Base-by-base conservation (phyloP, 2,329 filamentous ascomycete species). In the Trichocomaceae sp. region DNA sequence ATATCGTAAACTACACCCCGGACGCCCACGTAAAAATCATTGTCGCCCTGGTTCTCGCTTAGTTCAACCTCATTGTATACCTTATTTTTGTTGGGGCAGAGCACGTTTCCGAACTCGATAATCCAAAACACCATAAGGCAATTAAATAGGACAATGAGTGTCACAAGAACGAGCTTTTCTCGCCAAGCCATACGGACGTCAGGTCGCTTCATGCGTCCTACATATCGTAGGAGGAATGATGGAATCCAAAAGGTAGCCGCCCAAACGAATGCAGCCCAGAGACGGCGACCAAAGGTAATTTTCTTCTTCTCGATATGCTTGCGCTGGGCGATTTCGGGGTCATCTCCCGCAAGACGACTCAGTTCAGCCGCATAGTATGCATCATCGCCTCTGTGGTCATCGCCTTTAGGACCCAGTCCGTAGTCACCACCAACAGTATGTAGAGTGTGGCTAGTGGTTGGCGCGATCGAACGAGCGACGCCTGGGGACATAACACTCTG, bases 141-240 rank as follows among this genome's bases (percentile, higher is more conserved):
- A 72, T 99, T 99, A 61, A 95, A 73, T 12, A 99, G 64, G 29
- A 88, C 68, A 62, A 99, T 97, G 51, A 96, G 64, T 56, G 88
- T 77, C 47, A 91, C 84, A 10, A 99, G 77, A 0, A 93, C 86
- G 10, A 99, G 50, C 73, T 99, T 99, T 67, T 99, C 93, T 71
- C 93, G 83, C 93, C 93, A 99, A 0, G 93, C 93, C 83, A 96
- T 88, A 23, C 93, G 88, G 8, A 99, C 90, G 73, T 99, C 93
- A 1, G 91, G 93, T 54, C 93, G 85, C 74, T 95, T 95, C 93
- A 99, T 99, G 20, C 92, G 88, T 31, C 93, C 93, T 56, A 97
- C 66, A 57, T 79, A 86, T n/a, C 82, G 81, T 15, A 99, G 83
- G 2, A 88, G 61, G 47, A 89, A 87, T 0, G 92, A 97, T 0